phyloP scores from a whole-genome alignment of 2,329 filamentous ascomycete genomes.

The Mycocentrospora acerina region DNA sequence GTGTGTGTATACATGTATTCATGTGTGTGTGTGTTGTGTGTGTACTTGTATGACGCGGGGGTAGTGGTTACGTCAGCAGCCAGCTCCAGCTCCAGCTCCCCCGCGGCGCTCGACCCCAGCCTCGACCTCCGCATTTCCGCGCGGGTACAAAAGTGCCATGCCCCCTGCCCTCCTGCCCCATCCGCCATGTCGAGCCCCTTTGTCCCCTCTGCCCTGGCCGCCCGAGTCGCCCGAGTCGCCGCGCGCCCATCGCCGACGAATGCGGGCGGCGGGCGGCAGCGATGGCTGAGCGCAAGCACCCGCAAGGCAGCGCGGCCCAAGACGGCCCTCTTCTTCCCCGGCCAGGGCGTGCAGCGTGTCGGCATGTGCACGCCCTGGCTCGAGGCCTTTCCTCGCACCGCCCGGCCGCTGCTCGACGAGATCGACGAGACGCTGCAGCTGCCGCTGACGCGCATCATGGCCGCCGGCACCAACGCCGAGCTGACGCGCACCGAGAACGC shows the following conservation, averaged over 20 bases:
- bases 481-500: constrained; percentile 84
- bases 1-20: no score
- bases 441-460: constrained; percentile 75
- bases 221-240: constrained; percentile 3
- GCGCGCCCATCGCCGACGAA: constrained; percentile 4
- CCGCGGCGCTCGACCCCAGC: no score
- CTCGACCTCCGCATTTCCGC: constrained; percentile 6
- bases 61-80: no score
- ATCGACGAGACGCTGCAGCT: constrained; percentile 77
- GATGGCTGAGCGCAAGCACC: constrained; percentile 35
- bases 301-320: no score
- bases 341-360: constrained; percentile 85
- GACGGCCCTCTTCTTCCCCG: constrained; percentile 32
- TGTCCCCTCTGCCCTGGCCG: background rate
- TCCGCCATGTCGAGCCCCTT: constrained; percentile 5
- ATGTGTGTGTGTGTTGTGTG: no score
- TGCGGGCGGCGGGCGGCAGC: constrained; percentile 3
- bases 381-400: constrained; percentile 78
- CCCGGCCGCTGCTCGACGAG: constrained; percentile 76
- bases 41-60: no score
- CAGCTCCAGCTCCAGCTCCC: no score
- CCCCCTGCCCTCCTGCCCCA: constrained; percentile 1
- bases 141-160: constrained; percentile 1
- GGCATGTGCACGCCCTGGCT: constrained; percentile 88
- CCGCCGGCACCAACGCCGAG: constrained; percentile 72